A percentile compares a stretch with the other conserved stretches of the same genome.
These are phyloP conservation scores for Colletotrichum musicola DNA, from an alignment of 2,329 filamentous ascomycete species.

Conservation along the genomic window DNA sequence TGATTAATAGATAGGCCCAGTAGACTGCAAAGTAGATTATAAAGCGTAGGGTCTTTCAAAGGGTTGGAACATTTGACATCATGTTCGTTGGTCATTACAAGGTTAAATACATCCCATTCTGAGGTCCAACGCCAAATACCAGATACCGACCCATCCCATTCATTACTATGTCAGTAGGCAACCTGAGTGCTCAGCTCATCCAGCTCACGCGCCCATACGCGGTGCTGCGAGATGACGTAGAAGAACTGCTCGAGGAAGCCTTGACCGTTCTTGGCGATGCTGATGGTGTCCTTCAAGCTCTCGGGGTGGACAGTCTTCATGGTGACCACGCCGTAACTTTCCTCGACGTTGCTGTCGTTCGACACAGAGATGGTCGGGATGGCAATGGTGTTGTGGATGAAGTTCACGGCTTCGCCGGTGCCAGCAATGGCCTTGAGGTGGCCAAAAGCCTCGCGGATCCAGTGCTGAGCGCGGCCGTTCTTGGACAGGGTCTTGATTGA, in stretches of 20 bases:
- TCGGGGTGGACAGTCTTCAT: constrained; percentile 65
- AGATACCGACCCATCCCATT: neutral
- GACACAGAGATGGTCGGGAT: constrained; percentile 58
- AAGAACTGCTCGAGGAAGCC: constrained; percentile 80
- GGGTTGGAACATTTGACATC: neutral
- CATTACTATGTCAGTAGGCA: constrained; percentile 69
- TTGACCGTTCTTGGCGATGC: constrained; percentile 75
- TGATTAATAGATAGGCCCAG: no score
- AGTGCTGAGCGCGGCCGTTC: constrained; percentile 81
- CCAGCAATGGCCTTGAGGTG: constrained; percentile 85
- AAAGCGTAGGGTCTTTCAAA: no score
- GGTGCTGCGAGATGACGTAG: constrained; percentile 77
- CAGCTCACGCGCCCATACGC: constrained; percentile 80
- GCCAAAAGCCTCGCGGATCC: constrained; percentile 83
- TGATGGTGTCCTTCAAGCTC: constrained; percentile 70
- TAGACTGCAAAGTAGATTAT: no score
- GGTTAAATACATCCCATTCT: neutral
- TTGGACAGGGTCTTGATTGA: constrained; percentile 73
- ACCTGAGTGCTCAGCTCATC: constrained; percentile 76
- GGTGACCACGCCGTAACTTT: constrained; percentile 85
- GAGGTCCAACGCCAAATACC: neutral
- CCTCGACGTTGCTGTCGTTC: constrained; percentile 62
- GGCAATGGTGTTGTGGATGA: constrained; percentile 66
- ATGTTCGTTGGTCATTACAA: neutral
- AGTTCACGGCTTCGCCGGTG: constrained; percentile 76